Conservation (phyloP, 257 asterid genomes). For the Dorcoceras hygrometricum region DNA sequence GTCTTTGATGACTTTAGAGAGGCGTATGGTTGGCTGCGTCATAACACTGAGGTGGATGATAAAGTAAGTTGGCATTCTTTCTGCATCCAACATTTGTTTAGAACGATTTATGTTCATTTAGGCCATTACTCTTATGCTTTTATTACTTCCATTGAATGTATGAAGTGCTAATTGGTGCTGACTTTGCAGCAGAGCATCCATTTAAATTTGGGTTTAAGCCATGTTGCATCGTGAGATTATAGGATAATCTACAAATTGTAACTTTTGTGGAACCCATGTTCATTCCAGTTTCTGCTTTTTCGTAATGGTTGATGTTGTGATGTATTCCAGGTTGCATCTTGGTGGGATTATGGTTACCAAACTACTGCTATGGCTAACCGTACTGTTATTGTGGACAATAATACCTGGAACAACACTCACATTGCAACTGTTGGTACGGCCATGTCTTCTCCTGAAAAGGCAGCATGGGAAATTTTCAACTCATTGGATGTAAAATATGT, state of each 20-base stretch:
- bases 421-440: slow-evolving; percentile 99
- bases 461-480: slow-evolving; percentile 94
- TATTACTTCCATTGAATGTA: background rate
- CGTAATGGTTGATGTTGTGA: slow-evolving; percentile 28
- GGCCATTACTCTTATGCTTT: background rate
- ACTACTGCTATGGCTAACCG: slow-evolving; percentile 99
- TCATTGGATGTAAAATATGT: slow-evolving; percentile 98
- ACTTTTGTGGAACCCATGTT: background rate
- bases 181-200: slow-evolving; percentile 4
- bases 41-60: slow-evolving; percentile 97
- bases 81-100: background rate
- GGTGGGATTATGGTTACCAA: slow-evolving; percentile 99
- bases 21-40: slow-evolving; percentile 98
- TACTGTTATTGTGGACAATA: slow-evolving; percentile 94
- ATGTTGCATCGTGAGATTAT: background rate
- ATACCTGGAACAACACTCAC: slow-evolving; percentile 98
- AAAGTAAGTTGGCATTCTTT: slow-evolving; percentile 51
- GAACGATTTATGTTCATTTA: background rate
- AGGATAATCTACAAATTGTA: background rate
- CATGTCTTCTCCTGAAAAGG: slow-evolving; percentile 98
- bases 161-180: background rate
- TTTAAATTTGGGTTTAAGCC: slow-evolving; percentile 16
- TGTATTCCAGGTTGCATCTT: slow-evolving; percentile 84
- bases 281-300: slow-evolving; percentile 15
- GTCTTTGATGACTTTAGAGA: slow-evolving; percentile 99